Evolutionary conservation across 306 rosid genomes (phyloP).

Genomic region (Vigna trinervia): DNA sequence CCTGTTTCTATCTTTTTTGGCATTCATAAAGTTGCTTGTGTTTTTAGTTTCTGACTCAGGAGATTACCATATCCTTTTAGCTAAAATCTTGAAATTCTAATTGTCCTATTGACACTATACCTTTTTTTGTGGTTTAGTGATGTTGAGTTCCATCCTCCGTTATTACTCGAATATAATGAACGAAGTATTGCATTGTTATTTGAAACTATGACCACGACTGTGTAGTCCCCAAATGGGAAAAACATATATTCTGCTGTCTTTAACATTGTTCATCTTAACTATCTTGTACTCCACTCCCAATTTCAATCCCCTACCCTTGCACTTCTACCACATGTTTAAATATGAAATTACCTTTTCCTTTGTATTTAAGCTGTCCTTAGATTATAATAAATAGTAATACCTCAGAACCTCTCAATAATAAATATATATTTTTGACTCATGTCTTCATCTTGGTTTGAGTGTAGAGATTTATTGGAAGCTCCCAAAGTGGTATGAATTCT

Average conservation of each 20-base stretch:
- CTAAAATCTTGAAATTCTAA: slow-evolving; percentile 12
- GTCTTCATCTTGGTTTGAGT: slow-evolving; percentile 41
- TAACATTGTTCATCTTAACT: neutral
- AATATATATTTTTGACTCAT: slow-evolving; percentile 40
- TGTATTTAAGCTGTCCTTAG: neutral
- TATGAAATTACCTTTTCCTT: slow-evolving; percentile 13
- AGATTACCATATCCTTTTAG: slow-evolving; percentile 32
- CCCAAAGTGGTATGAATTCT: slow-evolving; percentile 84
- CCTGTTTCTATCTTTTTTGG: neutral
- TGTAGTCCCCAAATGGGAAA: neutral
- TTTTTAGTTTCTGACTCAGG: slow-evolving; percentile 9
- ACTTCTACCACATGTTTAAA: slow-evolving; percentile 2
- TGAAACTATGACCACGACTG: slow-evolving; percentile 16
- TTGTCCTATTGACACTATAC: slow-evolving; percentile 17
- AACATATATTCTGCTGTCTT: too few species aligned
- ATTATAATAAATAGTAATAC: neutral
- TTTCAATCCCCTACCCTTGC: neutral
- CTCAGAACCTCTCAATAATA: neutral
- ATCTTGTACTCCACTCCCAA: neutral
- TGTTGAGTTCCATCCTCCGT: slow-evolving; percentile 31
- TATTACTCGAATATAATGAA: neutral
- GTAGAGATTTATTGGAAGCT: slow-evolving; percentile 94
- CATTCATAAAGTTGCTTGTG: neutral
- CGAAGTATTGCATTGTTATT: neutral
- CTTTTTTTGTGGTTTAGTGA: slow-evolving; percentile 21